A percentile compares a stretch with the other conserved stretches of the same genome.
phyloP scores from a whole-genome alignment of 257 asterid genomes.

The Nicotiana obtusifolia region DNA sequence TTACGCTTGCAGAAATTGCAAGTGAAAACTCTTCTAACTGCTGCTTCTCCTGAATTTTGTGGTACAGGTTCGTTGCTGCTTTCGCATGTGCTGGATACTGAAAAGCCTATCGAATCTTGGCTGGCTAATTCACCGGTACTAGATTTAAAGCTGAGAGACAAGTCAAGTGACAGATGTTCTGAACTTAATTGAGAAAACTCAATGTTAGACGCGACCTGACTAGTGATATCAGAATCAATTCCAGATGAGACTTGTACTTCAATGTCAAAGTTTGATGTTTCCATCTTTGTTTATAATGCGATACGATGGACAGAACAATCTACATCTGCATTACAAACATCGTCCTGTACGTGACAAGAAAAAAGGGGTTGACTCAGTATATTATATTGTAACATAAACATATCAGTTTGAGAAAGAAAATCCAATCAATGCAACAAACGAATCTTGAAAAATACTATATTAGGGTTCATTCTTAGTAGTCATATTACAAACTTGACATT shows the following conservation, averaged over 20 bases:
- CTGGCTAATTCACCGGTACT: slow-evolving; percentile 11
- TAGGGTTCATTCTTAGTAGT: background rate
- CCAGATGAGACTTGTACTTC: slow-evolving; percentile 26
- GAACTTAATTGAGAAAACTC: slow-evolving; percentile 3
- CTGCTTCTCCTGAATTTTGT: slow-evolving; percentile 11
- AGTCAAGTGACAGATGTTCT: slow-evolving; percentile 32
- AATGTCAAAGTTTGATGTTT: slow-evolving; percentile 22
- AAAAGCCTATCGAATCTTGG: slow-evolving; percentile 23
- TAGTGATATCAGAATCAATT: slow-evolving; percentile 25
- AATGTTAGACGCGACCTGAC: slow-evolving; percentile 37
- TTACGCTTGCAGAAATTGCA: slow-evolving; percentile 40
- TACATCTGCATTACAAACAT: background rate
- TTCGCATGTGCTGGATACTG: slow-evolving; percentile 42
- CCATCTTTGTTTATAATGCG: too few relatives aligned
- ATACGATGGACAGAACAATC: too few relatives aligned
- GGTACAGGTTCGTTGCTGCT: slow-evolving; percentile 35
- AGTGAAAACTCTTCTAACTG: slow-evolving; percentile 31
- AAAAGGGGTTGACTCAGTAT: background rate
- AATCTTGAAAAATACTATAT: background rate
- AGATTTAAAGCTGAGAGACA: slow-evolving; percentile 37
- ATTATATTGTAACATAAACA: background rate
- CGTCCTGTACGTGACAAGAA: background rate
- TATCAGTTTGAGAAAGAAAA: background rate
- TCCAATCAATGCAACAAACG: background rate
- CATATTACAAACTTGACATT: background rate